Base-by-base conservation (phyloP, 257 asterid species). In the Nicotiana attenuata region DNA sequence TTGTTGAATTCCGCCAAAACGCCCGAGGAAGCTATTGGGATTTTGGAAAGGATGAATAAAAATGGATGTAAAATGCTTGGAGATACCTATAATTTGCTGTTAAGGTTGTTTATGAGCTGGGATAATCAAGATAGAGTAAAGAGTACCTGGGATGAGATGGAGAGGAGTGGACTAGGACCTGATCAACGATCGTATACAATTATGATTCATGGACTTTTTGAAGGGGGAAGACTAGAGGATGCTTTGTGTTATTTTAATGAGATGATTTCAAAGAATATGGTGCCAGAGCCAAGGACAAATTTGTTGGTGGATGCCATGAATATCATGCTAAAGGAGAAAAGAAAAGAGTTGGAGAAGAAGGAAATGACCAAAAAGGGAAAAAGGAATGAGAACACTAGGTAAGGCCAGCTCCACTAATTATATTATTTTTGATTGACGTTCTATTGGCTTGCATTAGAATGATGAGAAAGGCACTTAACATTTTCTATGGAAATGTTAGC, bases 71-170 rank as follows among this genome's bases (percentile, higher is more conserved):
- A 75, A 77, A 7, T 89, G 87, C 76, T 82, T 3, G 89, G 82
- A 5, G 97, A 95, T 78, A 81, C 86, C 67, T 89, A 88, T 73
- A 95, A 93, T 87, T 81, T 95, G 88, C 83, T 91, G 55, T 83
- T 93, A 88, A 92, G 93, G 83, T 83, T 93, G 93, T 93, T 85
- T 73, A 87, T 92, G 95, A 81, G 79, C 10, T 93, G 95, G 98
- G 94, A 86, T 55, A 85, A 89, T 47, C 86, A 80, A 47, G 86
- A 80, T 35, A 81, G 90, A 81, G 88, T 81, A 81, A 83, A 75
- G 76, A 11, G 38, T 14, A 80, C 76, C 52, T 95, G 98, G 99
- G 83, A 82, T 45, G 99, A 89, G 80, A 93, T 95, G 97, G 92
- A 90, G 78, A 91, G 80, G 88, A 84, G 83, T n/a, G 92, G 99